These are phyloP conservation scores for Quercus parvula DNA, from an alignment of 306 rosid genomes.

Conservation along the genomic window DNA sequence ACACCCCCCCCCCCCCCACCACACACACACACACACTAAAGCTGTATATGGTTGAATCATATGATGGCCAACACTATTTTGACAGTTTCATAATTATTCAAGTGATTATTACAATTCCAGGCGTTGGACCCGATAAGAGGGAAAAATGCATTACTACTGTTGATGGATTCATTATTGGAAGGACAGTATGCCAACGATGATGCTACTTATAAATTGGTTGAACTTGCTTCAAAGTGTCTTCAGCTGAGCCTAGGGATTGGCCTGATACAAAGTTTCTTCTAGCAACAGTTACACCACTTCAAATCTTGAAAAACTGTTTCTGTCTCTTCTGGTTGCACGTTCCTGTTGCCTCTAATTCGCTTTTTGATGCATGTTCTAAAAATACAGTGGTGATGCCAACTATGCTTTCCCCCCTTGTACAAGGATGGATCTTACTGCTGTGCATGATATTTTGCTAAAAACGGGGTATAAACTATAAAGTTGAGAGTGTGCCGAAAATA, in stretches of 20 bases:
- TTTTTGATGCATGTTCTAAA: conserved; percentile 44
- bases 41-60: conserved; percentile 13
- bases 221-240: conserved; percentile 89
- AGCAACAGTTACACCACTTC: conserved; percentile 68
- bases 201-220: conserved; percentile 75
- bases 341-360: not conserved
- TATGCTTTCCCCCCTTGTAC: conserved; percentile 83
- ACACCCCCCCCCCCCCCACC: too few relatives aligned
- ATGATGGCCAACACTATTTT: conserved; percentile 3
- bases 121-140: conserved; percentile 87
- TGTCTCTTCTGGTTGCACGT: not conserved
- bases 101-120: conserved; percentile 31
- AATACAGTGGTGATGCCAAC: conserved; percentile 58
- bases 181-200: conserved; percentile 85
- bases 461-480: conserved; percentile 59
- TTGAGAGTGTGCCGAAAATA: conserved; percentile 90
- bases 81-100: too few relatives aligned
- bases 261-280: conserved; percentile 79
- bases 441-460: conserved; percentile 82
- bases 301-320: conserved; percentile 5
- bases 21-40: not conserved
- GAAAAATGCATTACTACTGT: conserved; percentile 54
- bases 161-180: conserved; percentile 95
- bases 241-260: conserved; percentile 87
- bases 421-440: conserved; percentile 77